phyloP scores from a whole-genome alignment of 805 yeast species.

The Sporopachydermia lactativora region DNA sequence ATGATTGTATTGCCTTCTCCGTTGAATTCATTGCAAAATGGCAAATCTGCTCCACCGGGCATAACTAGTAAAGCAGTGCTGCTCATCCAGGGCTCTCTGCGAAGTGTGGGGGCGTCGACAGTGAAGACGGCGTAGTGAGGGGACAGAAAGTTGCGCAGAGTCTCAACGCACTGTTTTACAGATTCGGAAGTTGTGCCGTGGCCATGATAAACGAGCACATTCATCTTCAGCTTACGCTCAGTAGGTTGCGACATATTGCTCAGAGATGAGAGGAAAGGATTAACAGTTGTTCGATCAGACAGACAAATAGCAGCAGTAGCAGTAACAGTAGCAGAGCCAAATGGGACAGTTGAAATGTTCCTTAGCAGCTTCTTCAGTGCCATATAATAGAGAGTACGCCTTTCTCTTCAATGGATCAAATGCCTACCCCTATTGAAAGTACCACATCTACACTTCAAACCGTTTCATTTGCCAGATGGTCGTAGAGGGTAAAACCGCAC shows the following conservation, averaged over 20 bases:
- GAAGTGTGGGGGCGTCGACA: constrained; percentile 45
- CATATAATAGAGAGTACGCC: too few species aligned
- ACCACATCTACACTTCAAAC: too few species aligned
- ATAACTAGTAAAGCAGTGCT: constrained; percentile 70
- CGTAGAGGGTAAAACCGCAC: too few species aligned
- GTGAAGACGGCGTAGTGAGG: constrained; percentile 81
- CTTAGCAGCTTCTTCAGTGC: too few species aligned
- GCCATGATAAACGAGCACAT: constrained; percentile 58
- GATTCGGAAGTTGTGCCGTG: constrained; percentile 84
- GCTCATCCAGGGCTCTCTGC: constrained; percentile 77
- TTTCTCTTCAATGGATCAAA: too few species aligned
- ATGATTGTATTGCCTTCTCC: constrained; percentile 55
- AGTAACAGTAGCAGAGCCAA: too few species aligned
- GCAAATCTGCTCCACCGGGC: constrained; percentile 97
- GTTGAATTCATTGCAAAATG: constrained; percentile 59
- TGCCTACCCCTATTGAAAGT: too few species aligned
- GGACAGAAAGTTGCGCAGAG: constrained; percentile 59
- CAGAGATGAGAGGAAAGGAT: too few species aligned
- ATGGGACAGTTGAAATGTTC: too few species aligned
- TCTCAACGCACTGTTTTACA: constrained; percentile 69
- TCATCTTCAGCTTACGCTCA: constrained; percentile 28
- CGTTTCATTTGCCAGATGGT: too few species aligned
- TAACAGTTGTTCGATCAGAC: too few species aligned
- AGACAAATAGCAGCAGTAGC: too few species aligned
- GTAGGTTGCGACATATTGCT: neutral